Evolutionary conservation across 2,329 filamentous ascomycete genomes (phyloP).

Genomic region (Alternaria alternata): DNA sequence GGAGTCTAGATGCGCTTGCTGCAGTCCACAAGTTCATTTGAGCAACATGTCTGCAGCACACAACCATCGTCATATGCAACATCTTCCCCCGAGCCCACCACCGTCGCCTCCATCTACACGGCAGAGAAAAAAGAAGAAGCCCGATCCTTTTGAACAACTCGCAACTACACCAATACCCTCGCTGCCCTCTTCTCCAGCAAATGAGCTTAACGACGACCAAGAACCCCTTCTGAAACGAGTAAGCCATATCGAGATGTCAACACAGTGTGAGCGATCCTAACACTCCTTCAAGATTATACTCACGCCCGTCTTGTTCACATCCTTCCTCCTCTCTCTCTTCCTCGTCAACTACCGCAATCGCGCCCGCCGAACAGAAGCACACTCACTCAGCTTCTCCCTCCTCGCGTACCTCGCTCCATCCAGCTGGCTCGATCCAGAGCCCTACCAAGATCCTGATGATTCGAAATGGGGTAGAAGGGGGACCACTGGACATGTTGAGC

Average conservation of each 20-base stretch:
- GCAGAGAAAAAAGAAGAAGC: slow-evolving; percentile 33
- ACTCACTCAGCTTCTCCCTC: slow-evolving; percentile 33
- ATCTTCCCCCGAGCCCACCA: slow-evolving; percentile 39
- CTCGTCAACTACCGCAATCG: slow-evolving; percentile 68
- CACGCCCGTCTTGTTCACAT: slow-evolving; percentile 69
- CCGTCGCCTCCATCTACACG: slow-evolving; percentile 36
- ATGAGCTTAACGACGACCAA: slow-evolving; percentile 22
- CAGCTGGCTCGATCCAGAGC: slow-evolving; percentile 51
- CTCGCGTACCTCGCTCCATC: slow-evolving; percentile 34
- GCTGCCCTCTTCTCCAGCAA: slow-evolving; percentile 30
- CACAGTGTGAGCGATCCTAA: background rate
- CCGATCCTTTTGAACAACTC: slow-evolving; percentile 45
- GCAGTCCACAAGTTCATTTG: background rate
- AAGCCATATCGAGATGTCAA: slow-evolving; percentile 4
- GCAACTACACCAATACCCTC: slow-evolving; percentile 33
- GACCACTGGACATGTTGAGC: slow-evolving; percentile 30
- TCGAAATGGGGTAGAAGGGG: slow-evolving; percentile 35
- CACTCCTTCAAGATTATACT: slow-evolving; percentile 55
- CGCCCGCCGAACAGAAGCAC: slow-evolving; percentile 55
- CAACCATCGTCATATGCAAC: slow-evolving; percentile 18
- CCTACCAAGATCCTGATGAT: slow-evolving; percentile 52
- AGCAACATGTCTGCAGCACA: slow-evolving; percentile 26
- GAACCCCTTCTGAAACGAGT: slow-evolving; percentile 40
- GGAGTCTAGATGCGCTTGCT: background rate
- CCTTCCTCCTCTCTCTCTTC: slow-evolving; percentile 71